Base-by-base conservation (phyloP, 2,329 filamentous ascomycete genomes). In the Phyllosticta paracitricarpa region DNA sequence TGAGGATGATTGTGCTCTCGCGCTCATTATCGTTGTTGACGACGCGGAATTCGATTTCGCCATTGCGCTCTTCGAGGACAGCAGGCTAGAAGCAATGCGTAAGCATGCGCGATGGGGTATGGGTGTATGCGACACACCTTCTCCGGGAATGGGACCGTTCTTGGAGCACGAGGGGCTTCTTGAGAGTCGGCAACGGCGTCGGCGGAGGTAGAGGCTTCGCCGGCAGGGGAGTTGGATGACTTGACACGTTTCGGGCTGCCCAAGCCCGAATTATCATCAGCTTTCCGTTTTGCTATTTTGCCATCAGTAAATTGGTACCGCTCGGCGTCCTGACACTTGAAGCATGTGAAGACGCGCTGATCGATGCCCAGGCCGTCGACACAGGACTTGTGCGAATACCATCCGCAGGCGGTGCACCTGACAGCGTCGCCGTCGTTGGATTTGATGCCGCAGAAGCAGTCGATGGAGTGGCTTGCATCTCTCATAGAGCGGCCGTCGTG, bases 41-140 rank as follows among this genome's bases (percentile, higher is more conserved):
- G 6, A 97, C 94, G 56, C 92, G 87, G 74, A 97, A 97, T 73
- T 97, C 91, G 67, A 99, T 97, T 66, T 96, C 90, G 70, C 92
- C 91, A 70, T 87, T 89, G 68, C 91, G 88, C 76, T 99, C 94
- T 77, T 99, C 94, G 65, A 95, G 82, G 4, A 96, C 93, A 8
- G 92, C 93, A 5, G 91, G 89, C 86, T 90, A 65, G 58, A 40
- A 33, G 6, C 28, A 51, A 51, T 14, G 51, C 63, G 64, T 73
- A 65, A 75, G 70, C 65, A 61, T 48, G 28, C 25, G 17, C 17
- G 10, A 26, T 8, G 30, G 30, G 19, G n/a, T 24, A 24, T 55
- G 25, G 30, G 40, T 33, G 28, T 22, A 22, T 3, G 24, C 57
- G 33, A 89, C 40, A 48, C 6, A 48, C 88, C 81, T 95, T 97